These are phyloP conservation scores for Garcia nutans DNA, from an alignment of 345 rosid genomes.

Conservation along the genomic window DNA sequence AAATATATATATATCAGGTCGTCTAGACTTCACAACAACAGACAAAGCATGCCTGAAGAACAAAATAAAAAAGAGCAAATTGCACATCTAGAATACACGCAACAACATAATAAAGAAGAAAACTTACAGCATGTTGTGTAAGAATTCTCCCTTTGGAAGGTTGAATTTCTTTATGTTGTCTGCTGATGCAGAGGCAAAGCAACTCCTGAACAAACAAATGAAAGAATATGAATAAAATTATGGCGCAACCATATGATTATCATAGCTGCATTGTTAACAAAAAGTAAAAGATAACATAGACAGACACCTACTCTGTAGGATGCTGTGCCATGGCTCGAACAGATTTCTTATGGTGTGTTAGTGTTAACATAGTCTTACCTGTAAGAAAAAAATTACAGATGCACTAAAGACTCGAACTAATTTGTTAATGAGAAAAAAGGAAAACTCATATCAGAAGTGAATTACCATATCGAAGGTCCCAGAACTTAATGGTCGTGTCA, in stretches of 20 bases:
- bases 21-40: background rate
- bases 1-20: background rate
- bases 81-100: background rate
- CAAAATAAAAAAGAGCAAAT: background rate
- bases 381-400: constrained; percentile 22
- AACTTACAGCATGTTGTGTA: constrained; percentile 98
- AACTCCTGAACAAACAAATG: constrained; percentile 49
- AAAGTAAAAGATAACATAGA: constrained; percentile 6
- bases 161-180: constrained; percentile 90
- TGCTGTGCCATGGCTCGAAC: constrained; percentile 94
- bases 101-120: background rate
- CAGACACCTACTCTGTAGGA: constrained; percentile 76
- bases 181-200: constrained; percentile 97
- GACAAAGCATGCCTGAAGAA: background rate
- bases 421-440: background rate
- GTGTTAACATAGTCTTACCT: constrained; percentile 92
- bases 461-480: constrained; percentile 97
- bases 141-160: constrained; percentile 89
- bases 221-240: constrained; percentile 10
- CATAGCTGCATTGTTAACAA: background rate
- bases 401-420: background rate
- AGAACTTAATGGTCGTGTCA: constrained; percentile 90
- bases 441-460: background rate
- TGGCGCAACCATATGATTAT: constrained; percentile 10
- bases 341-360: constrained; percentile 98